Base-by-base conservation (phyloP, 768 basidiomycete genomes). In the Boletus reticulatus region DNA sequence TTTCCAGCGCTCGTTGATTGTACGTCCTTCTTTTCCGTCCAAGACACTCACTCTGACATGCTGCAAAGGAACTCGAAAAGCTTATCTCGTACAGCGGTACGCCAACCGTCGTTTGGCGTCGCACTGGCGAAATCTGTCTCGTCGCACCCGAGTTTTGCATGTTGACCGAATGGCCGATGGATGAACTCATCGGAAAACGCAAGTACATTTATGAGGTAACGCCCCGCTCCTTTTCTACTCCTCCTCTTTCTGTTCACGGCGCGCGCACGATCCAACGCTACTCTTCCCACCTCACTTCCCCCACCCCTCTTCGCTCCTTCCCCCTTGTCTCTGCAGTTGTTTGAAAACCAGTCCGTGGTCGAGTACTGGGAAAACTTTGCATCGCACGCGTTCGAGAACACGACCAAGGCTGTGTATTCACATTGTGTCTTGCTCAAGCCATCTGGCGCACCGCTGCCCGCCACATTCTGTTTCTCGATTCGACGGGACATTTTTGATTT, bases 341-440 rank as follows among this genome's bases (percentile, higher is more conserved):
- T 98, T 69, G 94, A 97, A 75, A 92, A 94, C 70, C 89, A 93
- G 71, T 95, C 94, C 48, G 92, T 87, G 49, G 95, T 97, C 49
- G 90, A 94, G 69, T 94, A 94, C 70, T 94, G 91, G 88, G 97
- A 98, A 73, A 93, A 91, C 72, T 98, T 98, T 70, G 92, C 93
- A 27, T 85, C 88, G 48, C 94, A 98, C 72, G 96, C 97, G 8
- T 99, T 99, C 65, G 96, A 99, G 71, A 97, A 94, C 73, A 93
- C 94, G 49, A 92, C 94, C 37, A 94, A 94, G 74, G 92, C 92
- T 2, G 92, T 98, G 50, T 95, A 94, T 71, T 90, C 92, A 55
- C 90, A 94, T 64, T 94, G 93, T 58, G 90, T 94, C 31, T 72
- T 97, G 43, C 80, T 95, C 59, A 94, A 94, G 68, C 89, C 91